These are phyloP conservation scores for Komagataella ulmi DNA, from an alignment of 805 yeast genomes.

Conservation along the genomic window DNA sequence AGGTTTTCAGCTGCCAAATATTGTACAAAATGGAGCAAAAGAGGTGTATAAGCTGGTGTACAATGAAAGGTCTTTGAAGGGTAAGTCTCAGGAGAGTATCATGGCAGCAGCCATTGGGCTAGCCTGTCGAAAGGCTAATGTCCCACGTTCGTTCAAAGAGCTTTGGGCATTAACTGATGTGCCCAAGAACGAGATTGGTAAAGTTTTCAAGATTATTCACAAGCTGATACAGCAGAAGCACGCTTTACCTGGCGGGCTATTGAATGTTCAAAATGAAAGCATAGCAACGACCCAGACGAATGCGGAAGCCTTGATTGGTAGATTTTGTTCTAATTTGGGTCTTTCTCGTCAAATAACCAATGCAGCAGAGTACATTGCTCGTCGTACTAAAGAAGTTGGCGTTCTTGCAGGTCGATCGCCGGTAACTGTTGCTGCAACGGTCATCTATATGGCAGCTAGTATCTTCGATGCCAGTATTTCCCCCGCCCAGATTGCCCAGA, in stretches of 20 bases:
- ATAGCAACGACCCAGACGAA: conserved; percentile 71
- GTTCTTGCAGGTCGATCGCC: conserved; percentile 95
- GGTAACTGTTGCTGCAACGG: conserved; percentile 94
- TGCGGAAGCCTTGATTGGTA: conserved; percentile 88
- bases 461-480: conserved; percentile 68
- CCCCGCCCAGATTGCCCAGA: conserved; percentile 76
- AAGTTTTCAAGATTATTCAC: conserved; percentile 75
- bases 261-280: conserved; percentile 32
- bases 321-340: conserved; percentile 94
- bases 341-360: conserved; percentile 72
- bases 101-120: conserved; percentile 94
- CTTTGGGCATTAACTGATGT: conserved; percentile 92
- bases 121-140: conserved; percentile 90
- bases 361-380: conserved; percentile 88
- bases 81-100: conserved; percentile 84
- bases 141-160: conserved; percentile 90
- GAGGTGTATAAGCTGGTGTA: conserved; percentile 88
- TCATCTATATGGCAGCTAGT: conserved; percentile 86
- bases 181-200: conserved; percentile 88
- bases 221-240: conserved; percentile 40
- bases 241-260: conserved; percentile 25
- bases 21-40: conserved; percentile 95
- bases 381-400: conserved; percentile 80
- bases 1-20: conserved; percentile 86
- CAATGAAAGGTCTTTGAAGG: conserved; percentile 75